Conservation (phyloP, 306 rosid genomes). For the Dalbergia cochinchinensis region DNA sequence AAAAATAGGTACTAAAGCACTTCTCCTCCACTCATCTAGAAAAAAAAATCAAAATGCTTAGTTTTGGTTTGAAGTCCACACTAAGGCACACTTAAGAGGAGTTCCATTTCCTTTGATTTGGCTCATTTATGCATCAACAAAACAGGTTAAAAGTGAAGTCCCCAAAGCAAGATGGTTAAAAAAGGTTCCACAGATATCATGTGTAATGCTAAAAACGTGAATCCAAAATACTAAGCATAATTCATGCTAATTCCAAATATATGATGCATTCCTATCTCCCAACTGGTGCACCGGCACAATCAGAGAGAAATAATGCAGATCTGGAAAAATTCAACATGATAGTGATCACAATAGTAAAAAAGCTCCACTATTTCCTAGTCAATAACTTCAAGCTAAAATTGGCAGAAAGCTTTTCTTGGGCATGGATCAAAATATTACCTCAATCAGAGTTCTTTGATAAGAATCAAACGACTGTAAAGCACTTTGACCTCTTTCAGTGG, state of each 20-base stretch:
- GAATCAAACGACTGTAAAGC: conserved; percentile 73
- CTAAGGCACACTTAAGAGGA: too few relatives aligned
- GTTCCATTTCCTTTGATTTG: too few relatives aligned
- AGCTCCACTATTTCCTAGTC: neutral
- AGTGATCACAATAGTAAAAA: neutral
- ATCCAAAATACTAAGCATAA: neutral
- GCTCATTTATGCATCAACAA: too few relatives aligned
- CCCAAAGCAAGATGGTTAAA: too few relatives aligned
- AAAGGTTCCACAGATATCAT: too few relatives aligned
- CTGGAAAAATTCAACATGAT: neutral
- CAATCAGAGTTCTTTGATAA: conserved; percentile 77
- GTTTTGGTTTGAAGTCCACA: too few relatives aligned
- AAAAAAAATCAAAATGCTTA: too few relatives aligned
- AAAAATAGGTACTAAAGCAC: too few relatives aligned
- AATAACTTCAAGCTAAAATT: neutral
- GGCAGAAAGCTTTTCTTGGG: neutral
- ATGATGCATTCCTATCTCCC: neutral
- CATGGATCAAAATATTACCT: conserved; percentile 56
- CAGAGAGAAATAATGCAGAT: conserved; percentile 8
- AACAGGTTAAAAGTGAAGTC: too few relatives aligned
- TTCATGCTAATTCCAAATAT: conserved; percentile 24
- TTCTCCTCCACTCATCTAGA: too few relatives aligned
- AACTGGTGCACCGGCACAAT: conserved; percentile 6
- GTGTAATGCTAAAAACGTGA: too few relatives aligned
- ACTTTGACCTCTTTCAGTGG: conserved; percentile 84